Percentiles rank a stretch among this genome's conserved stretches.
Conservation (phyloP, 108 stramenopile species). For the Pseudonitzschia delicatissima region DNA sequence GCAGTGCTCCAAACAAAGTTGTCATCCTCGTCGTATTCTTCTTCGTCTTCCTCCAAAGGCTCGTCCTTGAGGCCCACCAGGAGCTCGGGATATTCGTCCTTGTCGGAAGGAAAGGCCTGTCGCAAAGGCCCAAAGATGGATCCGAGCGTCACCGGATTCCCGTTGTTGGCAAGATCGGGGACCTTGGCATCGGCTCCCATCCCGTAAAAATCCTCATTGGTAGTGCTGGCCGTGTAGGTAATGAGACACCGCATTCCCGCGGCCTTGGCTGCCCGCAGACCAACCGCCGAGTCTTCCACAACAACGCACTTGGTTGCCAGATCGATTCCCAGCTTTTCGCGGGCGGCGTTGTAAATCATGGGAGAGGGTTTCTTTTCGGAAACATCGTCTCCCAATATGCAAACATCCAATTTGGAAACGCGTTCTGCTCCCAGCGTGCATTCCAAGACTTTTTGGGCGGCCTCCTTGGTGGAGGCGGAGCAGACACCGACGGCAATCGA, state of each 20-base stretch:
- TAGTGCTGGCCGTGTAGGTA: constrained; percentile 82
- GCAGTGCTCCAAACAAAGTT: no score
- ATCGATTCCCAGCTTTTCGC: constrained; percentile 61
- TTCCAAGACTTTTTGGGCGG: constrained; percentile 76
- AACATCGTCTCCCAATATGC: constrained; percentile 88
- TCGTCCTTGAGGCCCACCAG: constrained; percentile 2
- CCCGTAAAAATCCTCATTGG: constrained; percentile 76
- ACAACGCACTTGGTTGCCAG: constrained; percentile 66
- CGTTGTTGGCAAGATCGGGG: constrained; percentile 65
- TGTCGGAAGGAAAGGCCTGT: no score
- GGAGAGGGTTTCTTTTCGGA: constrained; percentile 84
- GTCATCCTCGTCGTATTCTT: background rate
- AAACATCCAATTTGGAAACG: constrained; percentile 67
- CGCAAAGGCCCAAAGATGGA: constrained; percentile 74
- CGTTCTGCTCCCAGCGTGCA: constrained; percentile 76
- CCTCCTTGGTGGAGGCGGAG: constrained; percentile 83
- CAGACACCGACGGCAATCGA: constrained; percentile 86
- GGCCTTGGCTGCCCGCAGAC: constrained; percentile 83
- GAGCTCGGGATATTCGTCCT: background rate
- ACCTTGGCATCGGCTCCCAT: constrained; percentile 79
- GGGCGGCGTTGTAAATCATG: constrained; percentile 79
- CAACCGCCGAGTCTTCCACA: constrained; percentile 86
- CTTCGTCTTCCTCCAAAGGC: background rate
- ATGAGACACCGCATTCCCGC: constrained; percentile 87
- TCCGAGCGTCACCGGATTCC: constrained; percentile 51